Base-by-base conservation (phyloP, 352 stramenopile genomes). In the Elongisporangium prolatum region DNA sequence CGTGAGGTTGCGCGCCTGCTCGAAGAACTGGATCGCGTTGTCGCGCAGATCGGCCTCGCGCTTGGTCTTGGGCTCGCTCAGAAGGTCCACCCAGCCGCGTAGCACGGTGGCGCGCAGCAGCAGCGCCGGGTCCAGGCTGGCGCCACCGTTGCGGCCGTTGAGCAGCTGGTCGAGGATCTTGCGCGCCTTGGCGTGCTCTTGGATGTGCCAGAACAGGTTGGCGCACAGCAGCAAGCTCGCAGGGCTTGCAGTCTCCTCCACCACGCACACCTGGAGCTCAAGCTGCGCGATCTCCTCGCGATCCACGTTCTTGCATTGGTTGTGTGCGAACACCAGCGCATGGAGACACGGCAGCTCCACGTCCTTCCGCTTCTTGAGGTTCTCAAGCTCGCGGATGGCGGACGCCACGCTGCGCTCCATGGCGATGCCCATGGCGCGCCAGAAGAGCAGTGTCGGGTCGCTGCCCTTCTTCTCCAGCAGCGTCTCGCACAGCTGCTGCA, bases 341-440 rank as follows among this genome's bases (percentile, higher is more conserved):
- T 92, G 80, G 17, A 93, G 74, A 67, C 80, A 92, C 20, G 83
- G 79, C 13, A 93, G 63, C 56, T 93, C 84, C 11, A 92, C 75
- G n/a, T 92, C 81, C 54, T 80, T 84, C 7, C 77, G 85, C 69
- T 77, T 78, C 57, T 89, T 90, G 22, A 97, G 71, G 59, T 68
- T 83, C 55, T 96, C 89, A 20, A 96, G 71, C 48, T 94, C 79
- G 28, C 88, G 86, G 61, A 97, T 93, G 28, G 84, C 85, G 4
- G 83, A 91, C 54, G 80, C 89, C 53, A 78, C 85, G 60, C 77
- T 89, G 25, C 80, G 73, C 59, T 96, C 84, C 52, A 94, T 65
- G 1, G 75, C 80, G 59, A 95, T 86, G 11, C 72, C 83, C 61
- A 96, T 92, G 18, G 86, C 84, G 13, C 85, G 72, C 89, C 89